Base-by-base conservation (phyloP, 148 eudicot species). In the Cornus controversa region DNA sequence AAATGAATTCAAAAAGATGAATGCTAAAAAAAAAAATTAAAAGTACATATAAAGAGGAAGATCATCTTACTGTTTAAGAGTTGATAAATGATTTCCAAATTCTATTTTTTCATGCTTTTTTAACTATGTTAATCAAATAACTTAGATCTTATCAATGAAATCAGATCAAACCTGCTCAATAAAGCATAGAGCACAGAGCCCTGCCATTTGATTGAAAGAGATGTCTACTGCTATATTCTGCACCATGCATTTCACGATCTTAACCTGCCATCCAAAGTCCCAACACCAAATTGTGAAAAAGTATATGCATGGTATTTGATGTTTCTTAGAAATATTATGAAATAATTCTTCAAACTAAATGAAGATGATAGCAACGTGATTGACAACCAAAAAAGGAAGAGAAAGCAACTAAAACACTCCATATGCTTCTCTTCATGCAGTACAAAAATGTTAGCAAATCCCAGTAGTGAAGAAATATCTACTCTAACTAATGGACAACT, bases 171-270 rank as follows among this genome's bases (percentile, higher is more conserved):
- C 91, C 91, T 84, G 82, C 28, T 88, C 89, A 67, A 89, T 85
- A 80, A 89, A 89, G 84, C 75, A 67, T 70, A 84, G 64, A 9
- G 89, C 78, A 77, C 69, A 72, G 47, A 86, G 78, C 60, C 91
- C 91, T n/a, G 80, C 85, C 22, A 83, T 81, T 79, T 84, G 91
- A 72, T 89, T 89, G 79, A 89, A 78, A 26, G 91, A 89, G 69
- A 89, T 89, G 60, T 89, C 91, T 8, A 86, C 85, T 7, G 83
- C 73, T 53, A 89, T 79, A 75, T 74, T 76, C 40, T 73, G 83
- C 77, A 89, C 89, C 5, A 16, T 77, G 81, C 91, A 89, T 77
- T 84, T 89, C 26, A 89, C 86, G 68, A 89, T 47, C 72, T 69
- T 84, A 47, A 86, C 86, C 91, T 89, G 84, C 77, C 60, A 68